phyloP scores from a whole-genome alignment of 2,329 filamentous ascomycete genomes.

The Pochonia chlamydosporia region DNA sequence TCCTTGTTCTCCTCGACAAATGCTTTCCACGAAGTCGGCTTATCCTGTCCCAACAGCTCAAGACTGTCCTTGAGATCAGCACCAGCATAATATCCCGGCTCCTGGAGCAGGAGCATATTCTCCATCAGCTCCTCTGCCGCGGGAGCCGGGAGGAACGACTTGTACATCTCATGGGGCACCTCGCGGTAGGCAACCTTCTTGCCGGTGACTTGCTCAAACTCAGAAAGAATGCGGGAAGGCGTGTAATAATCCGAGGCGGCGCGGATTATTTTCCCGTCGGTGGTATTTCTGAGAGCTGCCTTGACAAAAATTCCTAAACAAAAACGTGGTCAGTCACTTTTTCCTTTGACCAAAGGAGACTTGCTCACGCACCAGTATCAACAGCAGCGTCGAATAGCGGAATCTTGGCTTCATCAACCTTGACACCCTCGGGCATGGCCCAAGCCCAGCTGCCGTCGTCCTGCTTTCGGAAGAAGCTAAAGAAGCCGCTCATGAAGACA shows the following conservation, averaged over 20 bases:
- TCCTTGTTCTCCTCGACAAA: conserved; percentile 26
- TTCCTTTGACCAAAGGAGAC: not conserved
- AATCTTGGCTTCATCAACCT: conserved; percentile 24
- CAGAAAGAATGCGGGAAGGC: conserved; percentile 23
- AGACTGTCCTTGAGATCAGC: conserved; percentile 25
- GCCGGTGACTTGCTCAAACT: conserved; percentile 29
- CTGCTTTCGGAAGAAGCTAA: conserved; percentile 20
- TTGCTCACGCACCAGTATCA: conserved; percentile 34
- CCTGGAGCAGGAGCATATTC: conserved; percentile 35
- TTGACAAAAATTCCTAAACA: conserved; percentile 27
- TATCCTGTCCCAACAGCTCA: conserved; percentile 25
- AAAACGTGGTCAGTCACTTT: not conserved
- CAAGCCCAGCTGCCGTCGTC: conserved; percentile 23
- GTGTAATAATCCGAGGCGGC: conserved; percentile 32
- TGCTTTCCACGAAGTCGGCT: conserved; percentile 32
- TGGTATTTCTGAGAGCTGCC: conserved; percentile 25
- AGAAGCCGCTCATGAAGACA: conserved; percentile 48
- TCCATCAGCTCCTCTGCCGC: conserved; percentile 32
- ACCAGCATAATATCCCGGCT: conserved; percentile 34
- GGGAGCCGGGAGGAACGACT: conserved; percentile 23
- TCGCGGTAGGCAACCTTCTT: conserved; percentile 24
- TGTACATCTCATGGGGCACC: conserved; percentile 28
- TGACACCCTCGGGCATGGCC: conserved; percentile 18
- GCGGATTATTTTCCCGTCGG: conserved; percentile 26
- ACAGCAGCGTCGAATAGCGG: conserved; percentile 30